A percentile compares a stretch with the other conserved stretches of the same genome.
These are phyloP conservation scores for Kodamaea alishanica DNA, from an alignment of 1,139 yeast genomes.

Conservation along the genomic window DNA sequence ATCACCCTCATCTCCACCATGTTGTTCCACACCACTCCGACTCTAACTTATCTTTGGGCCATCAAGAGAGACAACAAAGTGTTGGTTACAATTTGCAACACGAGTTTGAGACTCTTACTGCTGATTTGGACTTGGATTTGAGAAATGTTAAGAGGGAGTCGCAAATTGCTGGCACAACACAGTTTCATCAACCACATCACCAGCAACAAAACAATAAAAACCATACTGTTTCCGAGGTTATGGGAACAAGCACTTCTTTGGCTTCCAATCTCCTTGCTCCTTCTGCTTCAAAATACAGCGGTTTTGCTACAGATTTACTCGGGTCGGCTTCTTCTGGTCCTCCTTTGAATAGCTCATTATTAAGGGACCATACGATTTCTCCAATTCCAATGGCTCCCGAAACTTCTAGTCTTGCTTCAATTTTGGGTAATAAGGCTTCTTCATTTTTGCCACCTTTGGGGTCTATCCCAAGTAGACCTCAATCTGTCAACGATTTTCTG, in stretches of 20 bases:
- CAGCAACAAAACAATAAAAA: neutral
- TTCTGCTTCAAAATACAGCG: constrained; percentile 19
- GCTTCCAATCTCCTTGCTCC: constrained; percentile 23
- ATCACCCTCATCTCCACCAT: constrained; percentile 3
- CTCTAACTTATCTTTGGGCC: constrained; percentile 12
- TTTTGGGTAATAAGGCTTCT: constrained; percentile 11
- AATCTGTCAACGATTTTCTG: constrained; percentile 42
- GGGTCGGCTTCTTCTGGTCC: constrained; percentile 11
- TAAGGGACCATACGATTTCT: constrained; percentile 22
- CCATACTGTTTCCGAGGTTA: neutral
- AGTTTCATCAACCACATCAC: neutral
- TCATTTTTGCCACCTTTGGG: constrained; percentile 20
- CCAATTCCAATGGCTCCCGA: constrained; percentile 17
- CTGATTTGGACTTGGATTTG: constrained; percentile 47
- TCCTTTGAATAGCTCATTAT: constrained; percentile 14
- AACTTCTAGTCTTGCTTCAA: constrained; percentile 12
- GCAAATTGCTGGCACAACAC: constrained; percentile 28
- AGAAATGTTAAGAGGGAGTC: constrained; percentile 17
- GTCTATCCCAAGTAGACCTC: constrained; percentile 40
- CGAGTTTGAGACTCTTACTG: constrained; percentile 45
- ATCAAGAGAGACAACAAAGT: constrained; percentile 36
- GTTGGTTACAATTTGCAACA: constrained; percentile 46
- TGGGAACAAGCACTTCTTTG: constrained; percentile 3
- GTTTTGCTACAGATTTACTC: constrained; percentile 17
- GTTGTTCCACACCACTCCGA: constrained; percentile 2